These are phyloP conservation scores for Pisolithus marmoratus DNA, from an alignment of 768 basidiomycete species.

Conservation along the genomic window DNA sequence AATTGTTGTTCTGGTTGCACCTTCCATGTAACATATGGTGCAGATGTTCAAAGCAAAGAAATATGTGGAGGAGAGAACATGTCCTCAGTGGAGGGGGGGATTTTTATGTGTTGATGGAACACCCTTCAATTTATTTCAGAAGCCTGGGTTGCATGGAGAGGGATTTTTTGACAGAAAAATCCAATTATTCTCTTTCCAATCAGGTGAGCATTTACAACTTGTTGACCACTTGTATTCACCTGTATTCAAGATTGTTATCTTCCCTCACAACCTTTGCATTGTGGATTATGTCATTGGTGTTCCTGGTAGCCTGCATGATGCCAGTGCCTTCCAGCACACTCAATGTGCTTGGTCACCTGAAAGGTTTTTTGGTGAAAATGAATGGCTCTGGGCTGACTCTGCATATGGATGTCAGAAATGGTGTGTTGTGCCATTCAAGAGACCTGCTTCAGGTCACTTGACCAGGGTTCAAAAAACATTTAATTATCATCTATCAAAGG, in stretches of 20 bases:
- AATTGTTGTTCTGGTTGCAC: too few species aligned
- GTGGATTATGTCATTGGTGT: conserved; percentile 7
- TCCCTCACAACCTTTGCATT: conserved; percentile 8
- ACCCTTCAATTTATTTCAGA: neutral
- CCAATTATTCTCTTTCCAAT: conserved; percentile 12
- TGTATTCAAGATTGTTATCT: conserved; percentile 1
- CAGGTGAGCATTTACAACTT: conserved; percentile 7
- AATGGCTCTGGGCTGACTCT: too few species aligned
- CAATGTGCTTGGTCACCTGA: neutral
- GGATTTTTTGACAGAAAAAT: conserved; percentile 15
- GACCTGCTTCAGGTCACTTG: too few species aligned
- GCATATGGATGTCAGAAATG: too few species aligned
- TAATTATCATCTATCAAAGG: too few species aligned
- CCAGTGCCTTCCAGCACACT: neutral
- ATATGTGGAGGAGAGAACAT: neutral
- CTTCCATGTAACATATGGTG: too few species aligned
- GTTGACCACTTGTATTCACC: neutral
- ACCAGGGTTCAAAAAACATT: too few species aligned
- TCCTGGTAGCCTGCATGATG: conserved; percentile 9
- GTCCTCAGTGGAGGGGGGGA: conserved; percentile 1
- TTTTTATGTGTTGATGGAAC: conserved; percentile 6
- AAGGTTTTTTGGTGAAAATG: conserved; percentile 1
- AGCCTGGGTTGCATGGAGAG: conserved; percentile 7
- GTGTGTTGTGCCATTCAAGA: too few species aligned
- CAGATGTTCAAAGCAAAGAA: too few species aligned